Conservation (phyloP, 2,329 filamentous ascomycete genomes). For the Colletotrichum siamense region DNA sequence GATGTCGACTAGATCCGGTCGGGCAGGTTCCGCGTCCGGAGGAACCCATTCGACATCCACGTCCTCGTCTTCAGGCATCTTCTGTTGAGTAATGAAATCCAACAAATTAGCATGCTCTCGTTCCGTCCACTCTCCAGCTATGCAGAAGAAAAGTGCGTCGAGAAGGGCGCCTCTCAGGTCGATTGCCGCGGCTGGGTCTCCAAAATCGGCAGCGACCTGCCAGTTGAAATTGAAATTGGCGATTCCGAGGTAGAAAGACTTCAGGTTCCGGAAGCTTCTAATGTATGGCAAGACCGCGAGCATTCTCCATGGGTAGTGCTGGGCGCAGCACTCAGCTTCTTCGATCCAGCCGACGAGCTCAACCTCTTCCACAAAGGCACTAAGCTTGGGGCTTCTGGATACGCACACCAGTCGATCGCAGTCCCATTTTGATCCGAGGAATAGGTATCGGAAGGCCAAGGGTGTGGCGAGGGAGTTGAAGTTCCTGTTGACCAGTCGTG, state of each 20-base stretch:
- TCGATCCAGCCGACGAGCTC: not conserved
- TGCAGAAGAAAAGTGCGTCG: not conserved
- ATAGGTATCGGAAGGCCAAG: not conserved
- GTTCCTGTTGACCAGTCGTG: not conserved
- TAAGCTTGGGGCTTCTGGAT: not conserved
- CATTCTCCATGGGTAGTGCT: not conserved
- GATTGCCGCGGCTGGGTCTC: not conserved
- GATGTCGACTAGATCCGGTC: not conserved
- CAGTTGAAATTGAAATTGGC: not conserved
- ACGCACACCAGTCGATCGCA: not conserved
- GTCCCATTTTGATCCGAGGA: not conserved
- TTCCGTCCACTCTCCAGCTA: not conserved
- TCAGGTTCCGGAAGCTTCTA: not conserved
- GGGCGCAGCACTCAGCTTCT: not conserved
- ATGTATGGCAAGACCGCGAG: not conserved
- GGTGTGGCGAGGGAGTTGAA: not conserved
- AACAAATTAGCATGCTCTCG: not conserved
- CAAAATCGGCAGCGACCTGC: not conserved
- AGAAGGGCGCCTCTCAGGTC: not conserved
- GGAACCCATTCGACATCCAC: fast-evolving
- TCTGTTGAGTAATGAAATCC: fast-evolving
- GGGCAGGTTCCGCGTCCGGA: not conserved
- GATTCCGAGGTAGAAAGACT: not conserved
- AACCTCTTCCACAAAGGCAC: not conserved
- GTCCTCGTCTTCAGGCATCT: not conserved